phyloP scores from a whole-genome alignment of 2,329 filamentous ascomycete genomes.

The Penicillium psychrosexuale region DNA sequence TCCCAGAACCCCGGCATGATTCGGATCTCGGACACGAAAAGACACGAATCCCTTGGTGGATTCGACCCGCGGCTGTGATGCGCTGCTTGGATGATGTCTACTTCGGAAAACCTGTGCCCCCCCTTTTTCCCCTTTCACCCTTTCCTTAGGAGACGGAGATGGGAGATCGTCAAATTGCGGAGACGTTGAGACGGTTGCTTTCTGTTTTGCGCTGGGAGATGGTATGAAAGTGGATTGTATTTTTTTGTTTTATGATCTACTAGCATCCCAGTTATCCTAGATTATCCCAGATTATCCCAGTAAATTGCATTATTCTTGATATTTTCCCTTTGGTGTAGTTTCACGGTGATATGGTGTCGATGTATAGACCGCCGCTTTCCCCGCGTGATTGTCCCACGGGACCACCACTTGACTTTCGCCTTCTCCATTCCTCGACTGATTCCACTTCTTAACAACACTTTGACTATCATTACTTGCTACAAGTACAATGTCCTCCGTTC shows the following conservation, averaged over 20 bases:
- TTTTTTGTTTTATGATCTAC: not conserved
- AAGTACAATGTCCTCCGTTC: slow-evolving; percentile 39
- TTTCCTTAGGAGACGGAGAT: slow-evolving; percentile 6
- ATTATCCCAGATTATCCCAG: not conserved
- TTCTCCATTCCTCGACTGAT: not conserved
- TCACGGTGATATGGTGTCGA: not conserved
- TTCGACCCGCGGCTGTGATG: slow-evolving; percentile 13
- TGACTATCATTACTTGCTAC: slow-evolving; percentile 11
- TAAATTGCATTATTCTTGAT: not conserved
- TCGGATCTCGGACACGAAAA: slow-evolving; percentile 10
- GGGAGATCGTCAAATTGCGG: slow-evolving; percentile 4
- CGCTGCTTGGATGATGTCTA: slow-evolving; percentile 12
- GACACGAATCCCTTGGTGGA: slow-evolving; percentile 11
- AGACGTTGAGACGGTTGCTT: slow-evolving; percentile 4
- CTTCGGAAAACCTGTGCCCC: slow-evolving; percentile 4
- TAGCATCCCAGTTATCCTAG: not conserved
- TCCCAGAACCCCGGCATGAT: slow-evolving; percentile 9
- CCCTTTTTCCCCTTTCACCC: not conserved
- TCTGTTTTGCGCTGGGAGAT: not conserved
- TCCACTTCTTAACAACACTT: not conserved
- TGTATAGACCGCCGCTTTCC: slow-evolving; percentile 12
- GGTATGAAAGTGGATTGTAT: not conserved
- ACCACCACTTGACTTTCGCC: slow-evolving; percentile 19
- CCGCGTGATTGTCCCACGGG: slow-evolving; percentile 19
- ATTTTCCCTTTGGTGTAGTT: not conserved